These are phyloP conservation scores for Rhodotorula sp. DNA, from an alignment of 1,284 basidiomycete species.

Conservation along the genomic window DNA sequence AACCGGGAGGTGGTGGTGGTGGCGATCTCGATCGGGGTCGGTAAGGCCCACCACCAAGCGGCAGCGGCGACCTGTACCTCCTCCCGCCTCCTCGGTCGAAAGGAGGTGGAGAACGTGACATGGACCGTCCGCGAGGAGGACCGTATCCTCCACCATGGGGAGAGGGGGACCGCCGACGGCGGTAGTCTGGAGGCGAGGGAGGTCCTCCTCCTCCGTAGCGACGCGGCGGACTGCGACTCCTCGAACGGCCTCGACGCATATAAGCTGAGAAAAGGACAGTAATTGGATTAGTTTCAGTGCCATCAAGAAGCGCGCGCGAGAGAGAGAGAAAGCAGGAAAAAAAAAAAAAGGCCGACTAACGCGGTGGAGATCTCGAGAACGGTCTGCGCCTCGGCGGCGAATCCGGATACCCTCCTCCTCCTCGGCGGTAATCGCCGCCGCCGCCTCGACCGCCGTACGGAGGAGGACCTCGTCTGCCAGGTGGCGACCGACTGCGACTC, in stretches of 20 bases:
- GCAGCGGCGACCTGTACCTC: not conserved
- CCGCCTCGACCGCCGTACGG: not conserved
- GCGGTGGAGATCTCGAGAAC: slow-evolving; percentile 16
- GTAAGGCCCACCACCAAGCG: no score
- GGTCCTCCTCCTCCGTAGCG: slow-evolving; percentile 6
- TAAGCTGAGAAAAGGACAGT: not conserved
- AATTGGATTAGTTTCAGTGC: not conserved
- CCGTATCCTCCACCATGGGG: slow-evolving; percentile 2
- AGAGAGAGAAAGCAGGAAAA: no score
- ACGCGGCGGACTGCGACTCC: slow-evolving; percentile 7
- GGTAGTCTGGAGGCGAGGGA: slow-evolving; percentile 11
- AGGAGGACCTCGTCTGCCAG: not conserved
- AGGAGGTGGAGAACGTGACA: slow-evolving; percentile 9
- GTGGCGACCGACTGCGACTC: slow-evolving; percentile 17
- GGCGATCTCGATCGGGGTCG: no score
- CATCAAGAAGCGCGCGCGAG: not conserved
- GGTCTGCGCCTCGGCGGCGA: slow-evolving; percentile 8
- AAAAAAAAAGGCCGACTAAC: not conserved
- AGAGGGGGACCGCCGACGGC: not conserved
- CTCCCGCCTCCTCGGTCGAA: not conserved
- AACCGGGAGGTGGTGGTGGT: no score
- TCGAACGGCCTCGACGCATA: slow-evolving; percentile 1
- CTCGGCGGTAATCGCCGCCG: not conserved
- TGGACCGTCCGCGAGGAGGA: slow-evolving; percentile 1
- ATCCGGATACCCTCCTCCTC: not conserved